Evolutionary conservation across 2,329 filamentous ascomycete species (phyloP).

Genomic region (Fusarium transvaalense): DNA sequence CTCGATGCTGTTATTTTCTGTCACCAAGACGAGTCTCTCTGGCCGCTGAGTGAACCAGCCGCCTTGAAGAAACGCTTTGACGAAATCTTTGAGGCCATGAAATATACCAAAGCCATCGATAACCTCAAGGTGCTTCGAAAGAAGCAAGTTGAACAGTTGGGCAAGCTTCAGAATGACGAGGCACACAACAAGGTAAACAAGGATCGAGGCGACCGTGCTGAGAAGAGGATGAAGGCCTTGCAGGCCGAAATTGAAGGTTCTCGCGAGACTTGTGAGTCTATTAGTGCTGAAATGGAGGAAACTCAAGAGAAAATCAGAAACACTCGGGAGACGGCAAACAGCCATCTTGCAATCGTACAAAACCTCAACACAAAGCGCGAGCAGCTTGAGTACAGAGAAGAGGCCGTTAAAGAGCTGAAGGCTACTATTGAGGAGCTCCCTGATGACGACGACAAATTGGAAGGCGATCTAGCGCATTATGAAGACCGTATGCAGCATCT

Average conservation of each 20-base stretch:
- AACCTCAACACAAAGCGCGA: constrained; percentile 82
- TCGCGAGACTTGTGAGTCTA: constrained; percentile 67
- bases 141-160: constrained; percentile 81
- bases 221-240: constrained; percentile 74
- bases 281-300: constrained; percentile 72
- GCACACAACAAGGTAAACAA: constrained; percentile 85
- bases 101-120: constrained; percentile 97
- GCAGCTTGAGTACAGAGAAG: constrained; percentile 76
- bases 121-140: constrained; percentile 91
- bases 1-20: constrained; percentile 98
- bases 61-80: constrained; percentile 94
- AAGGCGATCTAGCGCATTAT: constrained; percentile 79
- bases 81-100: constrained; percentile 96
- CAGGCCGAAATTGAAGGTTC: constrained; percentile 74
- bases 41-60: constrained; percentile 91
- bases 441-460: constrained; percentile 82
- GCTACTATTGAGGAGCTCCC: constrained; percentile 80
- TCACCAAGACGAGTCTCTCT: constrained; percentile 96
- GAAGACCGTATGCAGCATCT: constrained; percentile 78
- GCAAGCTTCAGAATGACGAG: constrained; percentile 79
- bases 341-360: constrained; percentile 80
- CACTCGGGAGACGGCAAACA: constrained; percentile 78
- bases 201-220: constrained; percentile 79
- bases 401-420: constrained; percentile 77
- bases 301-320: constrained; percentile 70